phyloP scores from a whole-genome alignment of 768 basidiomycete species.

The Lentinula sp. region DNA sequence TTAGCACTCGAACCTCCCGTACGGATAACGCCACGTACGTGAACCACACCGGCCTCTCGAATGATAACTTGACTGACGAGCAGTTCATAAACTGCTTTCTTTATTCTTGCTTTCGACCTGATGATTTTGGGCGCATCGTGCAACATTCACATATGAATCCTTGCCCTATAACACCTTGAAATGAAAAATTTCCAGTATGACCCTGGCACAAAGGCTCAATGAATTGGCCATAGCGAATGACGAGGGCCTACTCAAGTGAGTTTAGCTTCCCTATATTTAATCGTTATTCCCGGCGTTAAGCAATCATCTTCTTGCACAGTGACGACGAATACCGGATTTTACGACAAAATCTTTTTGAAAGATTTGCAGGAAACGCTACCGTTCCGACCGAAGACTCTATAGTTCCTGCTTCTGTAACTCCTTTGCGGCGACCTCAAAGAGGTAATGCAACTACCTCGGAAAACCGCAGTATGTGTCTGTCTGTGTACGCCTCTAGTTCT shows the following conservation, averaged over 20 bases:
- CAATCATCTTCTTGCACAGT: conserved; percentile 28
- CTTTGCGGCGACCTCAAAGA: conserved; percentile 18
- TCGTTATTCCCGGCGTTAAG: background rate
- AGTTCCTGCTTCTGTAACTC: conserved; percentile 43
- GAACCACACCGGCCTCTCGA: conserved; percentile 4
- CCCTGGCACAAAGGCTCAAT: conserved; percentile 74
- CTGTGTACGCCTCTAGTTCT: background rate
- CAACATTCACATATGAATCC: too few species aligned
- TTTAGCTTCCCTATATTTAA: conserved; percentile 4
- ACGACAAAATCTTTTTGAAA: conserved; percentile 79
- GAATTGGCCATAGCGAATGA: conserved; percentile 77
- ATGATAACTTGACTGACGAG: background rate
- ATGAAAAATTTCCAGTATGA: conserved; percentile 37
- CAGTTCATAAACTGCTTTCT: background rate
- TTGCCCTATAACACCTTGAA: background rate
- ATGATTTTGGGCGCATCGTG: background rate
- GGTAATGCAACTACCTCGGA: conserved; percentile 21
- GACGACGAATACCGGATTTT: conserved; percentile 84
- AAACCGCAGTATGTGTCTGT: conserved; percentile 23
- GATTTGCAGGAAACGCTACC: conserved; percentile 52
- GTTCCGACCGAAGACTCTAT: conserved; percentile 60
- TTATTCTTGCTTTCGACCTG: background rate
- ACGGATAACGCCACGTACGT: conserved; percentile 55
- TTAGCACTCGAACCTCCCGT: conserved; percentile 22
- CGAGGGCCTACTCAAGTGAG: conserved; percentile 73